phyloP scores from a whole-genome alignment of 768 basidiomycete species.

The Lactarius psammicola region DNA sequence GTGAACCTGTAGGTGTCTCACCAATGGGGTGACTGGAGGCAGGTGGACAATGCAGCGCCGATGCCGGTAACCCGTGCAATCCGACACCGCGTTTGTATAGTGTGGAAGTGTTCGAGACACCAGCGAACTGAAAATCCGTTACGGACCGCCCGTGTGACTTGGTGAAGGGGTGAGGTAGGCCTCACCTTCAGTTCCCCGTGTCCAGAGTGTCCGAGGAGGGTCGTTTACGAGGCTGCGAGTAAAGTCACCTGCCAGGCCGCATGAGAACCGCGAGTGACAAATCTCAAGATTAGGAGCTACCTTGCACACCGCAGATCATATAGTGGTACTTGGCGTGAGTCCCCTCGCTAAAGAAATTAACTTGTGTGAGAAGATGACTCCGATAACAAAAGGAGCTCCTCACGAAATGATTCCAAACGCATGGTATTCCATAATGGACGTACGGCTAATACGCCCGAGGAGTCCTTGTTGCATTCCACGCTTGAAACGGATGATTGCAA shows the following conservation, averaged over 20 bases:
- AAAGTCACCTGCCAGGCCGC: conserved; percentile 37
- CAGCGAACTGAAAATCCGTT: conserved; percentile 38
- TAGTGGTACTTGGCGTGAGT: conserved; percentile 44
- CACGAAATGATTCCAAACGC: conserved; percentile 45
- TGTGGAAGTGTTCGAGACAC: conserved; percentile 44
- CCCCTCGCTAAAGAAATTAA: conserved; percentile 37
- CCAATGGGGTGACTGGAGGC: conserved; percentile 42
- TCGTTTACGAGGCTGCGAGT: conserved; percentile 43
- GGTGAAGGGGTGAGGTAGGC: not conserved
- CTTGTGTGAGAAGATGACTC: conserved; percentile 10
- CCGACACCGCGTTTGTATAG: conserved; percentile 44
- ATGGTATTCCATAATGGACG: conserved; percentile 46
- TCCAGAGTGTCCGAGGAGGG: conserved; percentile 44
- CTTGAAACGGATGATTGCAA: conserved; percentile 43
- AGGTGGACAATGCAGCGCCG: conserved; percentile 45
- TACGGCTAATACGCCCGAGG: conserved; percentile 43
- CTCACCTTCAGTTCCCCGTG: conserved; percentile 43
- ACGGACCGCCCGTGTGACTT: not conserved
- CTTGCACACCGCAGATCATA: conserved; percentile 46
- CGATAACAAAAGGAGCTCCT: conserved; percentile 13
- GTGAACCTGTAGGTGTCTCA: conserved; percentile 28
- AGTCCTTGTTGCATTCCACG: conserved; percentile 51
- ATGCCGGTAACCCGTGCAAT: conserved; percentile 49
- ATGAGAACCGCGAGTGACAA: not conserved
- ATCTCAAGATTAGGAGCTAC: conserved; percentile 7